Conservation (phyloP, 1,284 basidiomycete species). For the Leccinum pachyderme region DNA sequence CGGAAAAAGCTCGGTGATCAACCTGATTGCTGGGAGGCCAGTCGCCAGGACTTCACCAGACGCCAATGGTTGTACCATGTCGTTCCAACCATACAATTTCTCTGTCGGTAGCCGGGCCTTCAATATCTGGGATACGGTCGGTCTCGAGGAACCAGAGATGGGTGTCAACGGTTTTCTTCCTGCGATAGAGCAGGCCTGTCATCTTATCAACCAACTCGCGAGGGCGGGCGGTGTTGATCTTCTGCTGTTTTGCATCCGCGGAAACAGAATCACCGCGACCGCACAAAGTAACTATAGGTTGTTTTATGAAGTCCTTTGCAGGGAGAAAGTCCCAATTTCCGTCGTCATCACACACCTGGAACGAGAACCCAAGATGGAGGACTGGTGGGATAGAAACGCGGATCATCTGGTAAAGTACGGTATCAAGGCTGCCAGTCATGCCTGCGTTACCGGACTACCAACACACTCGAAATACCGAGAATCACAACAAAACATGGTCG, state of each 20-base stretch:
- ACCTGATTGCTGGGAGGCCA: slow-evolving; percentile 28
- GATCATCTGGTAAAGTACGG: slow-evolving; percentile 22
- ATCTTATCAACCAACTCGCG: slow-evolving; percentile 33
- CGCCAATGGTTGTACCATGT: slow-evolving; percentile 30
- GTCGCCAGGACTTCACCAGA: slow-evolving; percentile 28
- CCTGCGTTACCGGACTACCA: slow-evolving; percentile 32
- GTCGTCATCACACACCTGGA: slow-evolving; percentile 41
- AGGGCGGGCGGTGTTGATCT: slow-evolving; percentile 35
- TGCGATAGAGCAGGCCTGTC: slow-evolving; percentile 36
- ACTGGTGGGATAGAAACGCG: slow-evolving; percentile 32
- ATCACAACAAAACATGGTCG: slow-evolving; percentile 20
- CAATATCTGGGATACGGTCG: slow-evolving; percentile 40
- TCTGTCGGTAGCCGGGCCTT: slow-evolving; percentile 9
- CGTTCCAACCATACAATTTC: slow-evolving; percentile 27
- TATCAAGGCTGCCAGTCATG: slow-evolving; percentile 26
- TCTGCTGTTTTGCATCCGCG: slow-evolving; percentile 40
- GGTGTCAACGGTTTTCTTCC: slow-evolving; percentile 25
- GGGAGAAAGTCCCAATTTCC: slow-evolving; percentile 35
- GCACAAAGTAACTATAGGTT: slow-evolving; percentile 38
- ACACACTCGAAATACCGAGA: slow-evolving; percentile 28
- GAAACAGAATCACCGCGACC: slow-evolving; percentile 33
- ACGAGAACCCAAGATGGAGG: slow-evolving; percentile 31
- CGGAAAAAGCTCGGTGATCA: slow-evolving; percentile 36
- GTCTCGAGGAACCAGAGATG: slow-evolving; percentile 37
- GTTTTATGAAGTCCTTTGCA: slow-evolving; percentile 37